Base-by-base conservation (phyloP, 1,284 basidiomycete genomes). In the Gymnopus androsaceus region DNA sequence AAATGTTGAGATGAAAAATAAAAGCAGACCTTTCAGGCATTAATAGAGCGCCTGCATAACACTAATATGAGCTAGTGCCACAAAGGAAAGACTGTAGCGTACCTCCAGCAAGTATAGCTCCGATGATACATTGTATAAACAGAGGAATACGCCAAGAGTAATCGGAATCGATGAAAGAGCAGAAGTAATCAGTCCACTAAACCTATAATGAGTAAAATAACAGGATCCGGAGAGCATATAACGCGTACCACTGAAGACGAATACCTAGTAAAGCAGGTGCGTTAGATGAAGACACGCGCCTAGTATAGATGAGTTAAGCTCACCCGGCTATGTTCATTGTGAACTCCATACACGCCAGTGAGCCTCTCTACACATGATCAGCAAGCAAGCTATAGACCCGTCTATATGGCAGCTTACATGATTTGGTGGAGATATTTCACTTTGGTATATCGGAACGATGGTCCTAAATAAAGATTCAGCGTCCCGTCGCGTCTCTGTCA, bases 401-500 rank as follows among this genome's bases (percentile, higher is more conserved):
- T 19, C 15, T 53, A 23, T 9, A 21, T 25, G 23, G 33, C n/a
- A 38, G 74, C 89, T 54, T 68, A 92, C 92, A 75, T 97, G 93
- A 67, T 94, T 84, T 2, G 96, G 92, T 14, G 95, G 95, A 2
- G 94, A 96, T 50, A 98, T 94, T 76, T 98, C 96, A 64, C 90
- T 92, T 75, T 98, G 96, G 71, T 98, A 99, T 59, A 98, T 97
- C 5, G 96, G 96, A 21, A 98, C 96, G 60, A 98, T 94, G 58
- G 95, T 98, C 52, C 93, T 93, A 66, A 1, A 38, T 41, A 17
- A 49, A 21, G 15, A 28, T 9, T 48, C 2, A 51, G 55, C 21
- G 48, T 31, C 31, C 37, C 57, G 11, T 51, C 31, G 45, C 5
- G 21, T 36, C 50, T 3, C 14, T 17, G 14, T 25, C 27, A 19